Conservation (phyloP, 2,329 filamentous ascomycete genomes). For the Biscogniauxia sp. region DNA sequence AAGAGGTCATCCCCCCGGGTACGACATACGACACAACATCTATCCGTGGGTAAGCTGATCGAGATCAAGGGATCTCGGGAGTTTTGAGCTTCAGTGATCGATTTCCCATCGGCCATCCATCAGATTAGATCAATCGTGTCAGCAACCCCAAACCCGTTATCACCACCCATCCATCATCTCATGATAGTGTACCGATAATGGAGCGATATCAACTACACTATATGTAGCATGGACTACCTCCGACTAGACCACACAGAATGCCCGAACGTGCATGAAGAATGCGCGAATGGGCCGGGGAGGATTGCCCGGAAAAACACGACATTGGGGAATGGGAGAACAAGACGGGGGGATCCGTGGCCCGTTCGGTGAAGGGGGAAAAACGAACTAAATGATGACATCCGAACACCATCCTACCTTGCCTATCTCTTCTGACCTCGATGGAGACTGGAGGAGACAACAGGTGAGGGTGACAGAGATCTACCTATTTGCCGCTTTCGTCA, state of each 20-base stretch:
- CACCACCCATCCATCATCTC: background rate
- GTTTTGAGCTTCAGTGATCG: background rate
- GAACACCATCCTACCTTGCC: slow-evolving; percentile 1
- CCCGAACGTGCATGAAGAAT: too few species aligned
- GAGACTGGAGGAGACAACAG: slow-evolving; percentile 13
- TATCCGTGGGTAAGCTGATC: background rate
- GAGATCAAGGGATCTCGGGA: background rate
- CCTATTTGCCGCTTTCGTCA: slow-evolving; percentile 30
- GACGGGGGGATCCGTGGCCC: too few species aligned
- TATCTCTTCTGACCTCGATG: slow-evolving; percentile 7
- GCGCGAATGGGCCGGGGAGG: too few species aligned
- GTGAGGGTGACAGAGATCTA: slow-evolving; percentile 2
- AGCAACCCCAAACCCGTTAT: background rate
- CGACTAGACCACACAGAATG: too few species aligned
- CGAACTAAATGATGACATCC: slow-evolving; percentile 18
- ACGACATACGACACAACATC: background rate
- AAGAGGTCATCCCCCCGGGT: background rate
- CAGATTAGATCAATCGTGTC: too few species aligned
- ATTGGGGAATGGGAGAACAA: background rate
- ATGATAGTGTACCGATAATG: background rate
- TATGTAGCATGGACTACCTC: too few species aligned
- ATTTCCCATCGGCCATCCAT: background rate
- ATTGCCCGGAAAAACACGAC: too few species aligned
- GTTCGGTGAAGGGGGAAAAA: background rate
- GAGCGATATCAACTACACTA: background rate